phyloP scores from a whole-genome alignment of 352 stramenopile genomes.

The Phytophthora litchii region DNA sequence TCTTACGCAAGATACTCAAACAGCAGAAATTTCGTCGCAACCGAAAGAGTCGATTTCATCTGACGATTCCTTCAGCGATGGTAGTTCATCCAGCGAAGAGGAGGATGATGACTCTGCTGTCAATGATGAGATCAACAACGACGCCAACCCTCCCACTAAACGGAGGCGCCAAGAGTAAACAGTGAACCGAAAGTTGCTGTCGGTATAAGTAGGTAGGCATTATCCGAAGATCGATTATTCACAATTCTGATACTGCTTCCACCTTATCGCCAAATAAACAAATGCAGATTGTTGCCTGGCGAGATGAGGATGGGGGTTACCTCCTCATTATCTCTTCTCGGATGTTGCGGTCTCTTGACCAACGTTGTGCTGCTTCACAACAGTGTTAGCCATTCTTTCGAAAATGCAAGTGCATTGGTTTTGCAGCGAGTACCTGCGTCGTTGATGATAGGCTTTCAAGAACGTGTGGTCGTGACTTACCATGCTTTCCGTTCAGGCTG shows the following conservation, averaged over 20 bases:
- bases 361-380: slow-evolving; percentile 18
- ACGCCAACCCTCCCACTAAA: slow-evolving; percentile 27
- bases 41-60: slow-evolving; percentile 24
- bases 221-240: no score
- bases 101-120: slow-evolving; percentile 16
- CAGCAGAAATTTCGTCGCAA: slow-evolving; percentile 15
- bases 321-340: no score
- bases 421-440: slow-evolving; percentile 39
- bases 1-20: slow-evolving; percentile 25
- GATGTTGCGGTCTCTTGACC: slow-evolving; percentile 1
- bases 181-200: neutral
- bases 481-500: slow-evolving; percentile 54
- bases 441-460: slow-evolving; percentile 59
- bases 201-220: neutral
- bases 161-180: slow-evolving; percentile 35
- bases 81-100: slow-evolving; percentile 48
- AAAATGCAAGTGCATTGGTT: slow-evolving; percentile 8
- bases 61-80: slow-evolving; percentile 56
- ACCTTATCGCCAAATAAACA: no score
- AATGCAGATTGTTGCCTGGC: no score
- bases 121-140: slow-evolving; percentile 1
- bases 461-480: slow-evolving; percentile 55
- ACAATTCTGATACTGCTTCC: no score
- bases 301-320: no score
- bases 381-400: slow-evolving; percentile 2